phyloP scores from a whole-genome alignment of 345 rosid species.

The Murraya koenigii region DNA sequence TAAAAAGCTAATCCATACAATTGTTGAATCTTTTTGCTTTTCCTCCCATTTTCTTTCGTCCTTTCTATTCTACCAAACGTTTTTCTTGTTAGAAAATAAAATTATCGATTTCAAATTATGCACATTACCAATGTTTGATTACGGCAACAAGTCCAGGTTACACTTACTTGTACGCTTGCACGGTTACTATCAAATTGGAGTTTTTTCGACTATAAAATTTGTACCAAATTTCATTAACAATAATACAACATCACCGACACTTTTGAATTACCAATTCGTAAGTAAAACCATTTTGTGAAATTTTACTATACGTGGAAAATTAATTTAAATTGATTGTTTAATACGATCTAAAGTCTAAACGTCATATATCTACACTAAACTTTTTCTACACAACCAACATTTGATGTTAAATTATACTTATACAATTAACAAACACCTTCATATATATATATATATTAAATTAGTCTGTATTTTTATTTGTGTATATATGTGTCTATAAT shows the following conservation, averaged over 20 bases:
- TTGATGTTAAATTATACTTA: neutral
- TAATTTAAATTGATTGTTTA: too few relatives aligned
- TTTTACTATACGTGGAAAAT: neutral
- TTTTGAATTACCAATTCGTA: neutral
- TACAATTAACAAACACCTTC: neutral
- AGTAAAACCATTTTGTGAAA: neutral
- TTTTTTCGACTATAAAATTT: neutral
- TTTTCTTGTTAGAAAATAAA: neutral
- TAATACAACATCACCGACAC: neutral
- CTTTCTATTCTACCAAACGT: constrained; percentile 2
- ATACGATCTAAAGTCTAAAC: too few relatives aligned
- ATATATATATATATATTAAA: neutral
- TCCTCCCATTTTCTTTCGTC: neutral
- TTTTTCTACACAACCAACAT: neutral
- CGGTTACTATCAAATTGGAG: neutral
- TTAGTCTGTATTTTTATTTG: neutral
- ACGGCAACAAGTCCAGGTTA: too few relatives aligned
- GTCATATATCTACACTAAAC: too few relatives aligned
- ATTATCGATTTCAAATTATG: neutral
- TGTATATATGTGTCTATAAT: neutral
- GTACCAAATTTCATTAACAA: neutral
- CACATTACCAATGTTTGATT: neutral
- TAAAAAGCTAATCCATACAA: constrained; percentile 2
- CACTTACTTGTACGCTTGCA: neutral
- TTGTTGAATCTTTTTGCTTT: constrained; percentile 8